phyloP scores from a whole-genome alignment of 225 moss, liverwort and hornwort species.

The Pseudoscleropodium purum region DNA sequence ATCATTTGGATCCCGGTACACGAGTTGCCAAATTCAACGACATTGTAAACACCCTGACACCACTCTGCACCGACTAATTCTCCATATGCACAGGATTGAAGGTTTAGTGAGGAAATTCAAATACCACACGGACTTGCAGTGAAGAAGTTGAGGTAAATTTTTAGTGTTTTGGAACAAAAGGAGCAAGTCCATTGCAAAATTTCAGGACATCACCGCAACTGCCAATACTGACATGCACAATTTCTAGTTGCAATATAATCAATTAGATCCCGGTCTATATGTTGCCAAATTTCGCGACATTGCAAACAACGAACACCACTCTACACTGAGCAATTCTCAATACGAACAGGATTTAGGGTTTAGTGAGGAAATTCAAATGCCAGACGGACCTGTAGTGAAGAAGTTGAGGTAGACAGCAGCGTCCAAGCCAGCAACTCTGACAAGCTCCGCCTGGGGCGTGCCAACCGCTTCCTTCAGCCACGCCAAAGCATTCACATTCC shows the following conservation, averaged over 20 bases:
- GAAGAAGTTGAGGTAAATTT: slow-evolving; percentile 31
- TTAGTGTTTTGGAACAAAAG: neutral
- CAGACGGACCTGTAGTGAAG: slow-evolving; percentile 17
- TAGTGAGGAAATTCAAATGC: neutral
- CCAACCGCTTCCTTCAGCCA: slow-evolving; percentile 22
- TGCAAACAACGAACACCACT: neutral
- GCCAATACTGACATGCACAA: neutral
- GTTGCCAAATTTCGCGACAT: neutral
- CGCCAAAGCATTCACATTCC: neutral
- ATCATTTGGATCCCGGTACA: neutral
- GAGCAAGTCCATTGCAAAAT: neutral
- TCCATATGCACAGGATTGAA: neutral
- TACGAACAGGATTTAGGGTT: neutral
- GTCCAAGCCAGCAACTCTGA: slow-evolving; percentile 23
- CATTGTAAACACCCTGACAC: neutral
- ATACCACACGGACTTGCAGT: neutral
- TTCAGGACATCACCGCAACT: neutral
- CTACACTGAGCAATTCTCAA: neutral
- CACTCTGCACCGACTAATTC: neutral
- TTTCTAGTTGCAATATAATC: neutral
- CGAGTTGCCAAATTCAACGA: neutral
- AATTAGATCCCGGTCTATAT: neutral
- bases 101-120: neutral
- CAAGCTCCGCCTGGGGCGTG: slow-evolving; percentile 28
- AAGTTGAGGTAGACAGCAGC: slow-evolving; percentile 40